Base-by-base conservation (phyloP, 148 eudicot genomes). In the Gaultheria prostrata region DNA sequence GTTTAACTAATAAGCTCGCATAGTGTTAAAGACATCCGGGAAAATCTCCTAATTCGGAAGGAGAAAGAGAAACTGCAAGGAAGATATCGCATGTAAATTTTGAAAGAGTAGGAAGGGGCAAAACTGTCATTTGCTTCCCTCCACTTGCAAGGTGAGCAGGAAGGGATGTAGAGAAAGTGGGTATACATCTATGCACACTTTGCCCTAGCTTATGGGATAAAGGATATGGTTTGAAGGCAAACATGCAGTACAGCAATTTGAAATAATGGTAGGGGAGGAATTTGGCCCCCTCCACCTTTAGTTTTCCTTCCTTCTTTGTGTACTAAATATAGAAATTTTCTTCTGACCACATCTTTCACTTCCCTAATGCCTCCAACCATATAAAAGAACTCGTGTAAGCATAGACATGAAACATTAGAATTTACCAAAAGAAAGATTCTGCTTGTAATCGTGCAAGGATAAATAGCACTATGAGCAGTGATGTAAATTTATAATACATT, bases 151-250 rank as follows among this genome's bases (percentile, higher is more conserved):
- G 51, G 77, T 21, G 51, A 21, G 51, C 30, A 21, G 8, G 77
- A 74, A 46, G 56, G 57, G 53, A 76, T 24, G 35, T 76, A 14
- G 24, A 73, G 76, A 73, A 73, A 39, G 24, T 17, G 76, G 76
- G 46, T 33, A 17, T 20, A 17, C 21, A 17, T 72, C 43, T 74
- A 45, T 45, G 11, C 26, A 39, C 30, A 45, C 43, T 21, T 12
- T 43, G 51, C 53, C 77, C 50, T 74, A 8, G 24, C 28, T 48
- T 76, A n/a, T 11, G 59, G 79, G 26, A 46, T 20, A 48, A 13
- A n/a, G 54, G 20, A 13, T 21, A 51, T 46, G 17, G 54, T 72
- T 21, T 43, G 53, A 46, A 46, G 51, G 78, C 32, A 49, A 76
- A 48, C 56, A 48, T 10, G 20, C n/a, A 75, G 18, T 1, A 9